A percentile compares a stretch with the other conserved stretches of the same genome.
Conservation (phyloP, 225 moss, liverwort and hornwort species). For the Pseudisothecium myosuroides region DNA sequence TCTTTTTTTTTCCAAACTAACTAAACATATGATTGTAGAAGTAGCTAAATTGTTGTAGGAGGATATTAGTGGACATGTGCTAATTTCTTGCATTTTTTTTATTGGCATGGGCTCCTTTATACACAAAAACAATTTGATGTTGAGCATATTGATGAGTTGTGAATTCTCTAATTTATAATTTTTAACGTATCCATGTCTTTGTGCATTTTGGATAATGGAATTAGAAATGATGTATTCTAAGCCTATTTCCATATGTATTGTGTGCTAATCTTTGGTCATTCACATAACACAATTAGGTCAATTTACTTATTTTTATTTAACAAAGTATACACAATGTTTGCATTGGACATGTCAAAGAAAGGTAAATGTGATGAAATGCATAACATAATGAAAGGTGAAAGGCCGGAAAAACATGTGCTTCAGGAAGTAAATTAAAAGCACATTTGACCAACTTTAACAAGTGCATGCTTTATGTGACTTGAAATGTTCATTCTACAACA, state of each 20-base stretch:
- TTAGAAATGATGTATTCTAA: not conserved
- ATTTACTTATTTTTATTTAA: not conserved
- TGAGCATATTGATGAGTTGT: not conserved
- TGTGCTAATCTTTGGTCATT: not conserved
- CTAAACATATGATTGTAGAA: not conserved
- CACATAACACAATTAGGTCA: not conserved
- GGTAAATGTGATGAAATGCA: not conserved
- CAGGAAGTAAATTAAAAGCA: not conserved
- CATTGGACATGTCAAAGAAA: not conserved
- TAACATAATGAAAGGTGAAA: not conserved
- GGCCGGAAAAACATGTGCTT: no score
- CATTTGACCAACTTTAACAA: not conserved
- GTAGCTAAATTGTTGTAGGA: not conserved
- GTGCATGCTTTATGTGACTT: not conserved
- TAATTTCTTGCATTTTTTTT: not conserved
- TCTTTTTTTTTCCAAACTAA: not conserved
- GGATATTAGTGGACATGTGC: no score
- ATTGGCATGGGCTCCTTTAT: not conserved
- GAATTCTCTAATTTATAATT: not conserved
- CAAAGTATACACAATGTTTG: not conserved
- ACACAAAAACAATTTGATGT: not conserved
- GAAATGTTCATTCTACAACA: rapidly evolving
- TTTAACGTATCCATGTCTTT: not conserved
- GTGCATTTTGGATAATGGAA: not conserved
- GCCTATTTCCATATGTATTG: no score